Conservation (phyloP, 345 rosid species). For the Brassica carinata region DNA sequence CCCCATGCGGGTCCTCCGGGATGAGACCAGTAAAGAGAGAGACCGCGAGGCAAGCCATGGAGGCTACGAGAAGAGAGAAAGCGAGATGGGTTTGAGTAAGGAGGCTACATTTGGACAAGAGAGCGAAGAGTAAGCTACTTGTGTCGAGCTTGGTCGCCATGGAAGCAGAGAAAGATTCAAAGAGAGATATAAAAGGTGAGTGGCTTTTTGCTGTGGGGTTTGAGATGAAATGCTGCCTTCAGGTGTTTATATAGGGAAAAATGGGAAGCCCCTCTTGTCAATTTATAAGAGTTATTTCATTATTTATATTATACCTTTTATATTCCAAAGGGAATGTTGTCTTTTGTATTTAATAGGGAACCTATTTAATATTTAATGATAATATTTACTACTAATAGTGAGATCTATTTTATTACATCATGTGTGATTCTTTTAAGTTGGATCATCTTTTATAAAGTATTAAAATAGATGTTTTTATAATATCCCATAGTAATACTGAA, state of each 20-base stretch:
- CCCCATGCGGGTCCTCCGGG: slow-evolving; percentile 91
- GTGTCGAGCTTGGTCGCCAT: slow-evolving; percentile 56
- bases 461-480: no score
- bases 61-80: slow-evolving; percentile 47
- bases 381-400: no score
- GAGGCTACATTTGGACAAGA: slow-evolving; percentile 60
- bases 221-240: slow-evolving; percentile 24
- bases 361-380: not conserved
- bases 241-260: slow-evolving; percentile 30
- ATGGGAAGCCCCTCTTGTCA: slow-evolving; percentile 5
- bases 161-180: slow-evolving; percentile 2
- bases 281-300: not conserved
- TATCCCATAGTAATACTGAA: no score
- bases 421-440: not conserved
- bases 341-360: not conserved
- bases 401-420: no score
- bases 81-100: slow-evolving; percentile 48
- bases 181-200: slow-evolving; percentile 18
- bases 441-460: not conserved
- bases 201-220: slow-evolving; percentile 35
- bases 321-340: not conserved
- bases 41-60: slow-evolving; percentile 41
- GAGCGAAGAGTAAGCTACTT: slow-evolving; percentile 49
- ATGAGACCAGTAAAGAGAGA: slow-evolving; percentile 57
- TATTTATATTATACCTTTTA: not conserved